Base-by-base conservation (phyloP, 202 grass and related monocot species). In the Cymbopogon flexuosus region DNA sequence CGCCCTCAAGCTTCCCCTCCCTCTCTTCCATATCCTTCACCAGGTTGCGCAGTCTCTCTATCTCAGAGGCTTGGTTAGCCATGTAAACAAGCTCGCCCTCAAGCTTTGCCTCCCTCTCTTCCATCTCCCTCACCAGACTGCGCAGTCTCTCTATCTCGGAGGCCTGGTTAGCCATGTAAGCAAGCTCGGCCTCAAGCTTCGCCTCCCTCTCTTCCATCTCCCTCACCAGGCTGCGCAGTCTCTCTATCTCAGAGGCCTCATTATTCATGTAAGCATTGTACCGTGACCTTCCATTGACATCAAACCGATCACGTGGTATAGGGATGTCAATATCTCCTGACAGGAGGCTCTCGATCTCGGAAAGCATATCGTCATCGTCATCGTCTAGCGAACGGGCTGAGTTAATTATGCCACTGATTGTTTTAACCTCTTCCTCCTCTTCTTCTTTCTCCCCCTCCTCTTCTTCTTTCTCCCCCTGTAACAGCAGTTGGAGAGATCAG, bases 401-500 rank as follows among this genome's bases (percentile, higher is more conserved):
- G 62, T 85, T 93, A 65, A 99, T 90, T 73, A 96, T 79, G 66
- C 86, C 85, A 8, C 62, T 99, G 70, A 99, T 93, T 58, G 88
- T 93, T 74, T 99, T 99, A 56, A 99, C 92, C 76, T 99, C 86
- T 83, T 96, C 92, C 65, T 90, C 79, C 74, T 97, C 91, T 61
- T 92, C 87, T 65, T 92, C 83, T 79, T 90, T 51, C 46, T 51
- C 43, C 43, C 42, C 42, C 11, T 58, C 62, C 65, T 96, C 90
- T 57, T 90, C 85, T 57, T 91, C 81, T 75, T 86, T 61, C 72
- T 92, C 81, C 77, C 67, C 85, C 84, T 89, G 52, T 45, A 87
- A 62, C 22, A 81, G 37, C 22, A 81, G 43, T 41, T 63, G 27
- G n/a, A 19, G 4, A 59, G 56, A 56, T 41, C 5, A 67, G 39